Conservation (phyloP, 1,284 basidiomycete genomes). For the Tilletia caries region DNA sequence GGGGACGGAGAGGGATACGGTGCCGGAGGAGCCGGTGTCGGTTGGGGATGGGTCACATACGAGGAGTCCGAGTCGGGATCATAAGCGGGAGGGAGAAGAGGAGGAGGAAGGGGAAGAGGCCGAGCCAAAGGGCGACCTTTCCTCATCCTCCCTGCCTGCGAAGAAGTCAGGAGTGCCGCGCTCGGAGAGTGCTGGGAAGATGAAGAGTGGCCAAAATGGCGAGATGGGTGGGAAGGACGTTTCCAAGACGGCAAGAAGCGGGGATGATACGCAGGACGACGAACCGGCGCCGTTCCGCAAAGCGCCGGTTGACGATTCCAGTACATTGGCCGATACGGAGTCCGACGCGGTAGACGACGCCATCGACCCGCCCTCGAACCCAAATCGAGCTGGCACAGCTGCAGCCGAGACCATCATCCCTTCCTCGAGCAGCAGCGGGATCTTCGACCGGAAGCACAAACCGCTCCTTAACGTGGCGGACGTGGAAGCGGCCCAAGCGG, state of each 20-base stretch:
- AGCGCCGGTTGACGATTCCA: conserved; percentile 33
- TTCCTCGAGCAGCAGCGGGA: background rate
- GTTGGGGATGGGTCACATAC: no score
- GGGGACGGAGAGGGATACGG: background rate
- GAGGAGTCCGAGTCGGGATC: no score
- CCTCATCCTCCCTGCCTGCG: no score
- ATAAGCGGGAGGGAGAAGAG: no score
- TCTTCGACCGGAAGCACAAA: conserved; percentile 4
- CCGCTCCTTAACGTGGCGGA: background rate
- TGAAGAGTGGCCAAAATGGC: no score
- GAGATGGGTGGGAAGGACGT: no score
- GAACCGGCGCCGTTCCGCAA: conserved; percentile 39
- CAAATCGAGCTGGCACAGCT: background rate
- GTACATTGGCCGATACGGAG: conserved; percentile 17
- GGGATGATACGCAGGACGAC: conserved; percentile 9
- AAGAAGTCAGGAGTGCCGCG: no score
- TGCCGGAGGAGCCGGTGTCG: no score
- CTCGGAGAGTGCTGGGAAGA: no score
- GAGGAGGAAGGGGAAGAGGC: no score
- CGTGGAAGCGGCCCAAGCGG: conserved; percentile 6
- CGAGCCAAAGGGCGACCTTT: no score
- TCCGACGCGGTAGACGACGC: background rate
- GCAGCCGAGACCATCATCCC: background rate
- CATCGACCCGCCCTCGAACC: background rate
- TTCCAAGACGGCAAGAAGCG: no score